Evolutionary conservation across 768 basidiomycete genomes (phyloP), one percentile per base, ranked within the genome.

Genomic region (Boletus barrowsii): DNA sequence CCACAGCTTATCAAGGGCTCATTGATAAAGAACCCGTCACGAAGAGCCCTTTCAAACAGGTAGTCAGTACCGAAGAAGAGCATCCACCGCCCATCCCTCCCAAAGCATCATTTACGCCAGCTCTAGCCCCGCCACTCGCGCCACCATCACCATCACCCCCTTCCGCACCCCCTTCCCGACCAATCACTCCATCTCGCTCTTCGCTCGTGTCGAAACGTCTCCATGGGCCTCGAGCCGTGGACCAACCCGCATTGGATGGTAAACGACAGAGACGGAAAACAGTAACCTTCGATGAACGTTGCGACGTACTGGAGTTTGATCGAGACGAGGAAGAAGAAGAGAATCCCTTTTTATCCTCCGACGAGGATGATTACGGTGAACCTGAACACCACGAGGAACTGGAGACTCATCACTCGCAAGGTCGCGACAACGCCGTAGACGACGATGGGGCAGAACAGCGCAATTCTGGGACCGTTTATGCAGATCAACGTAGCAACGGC

Each of bases 241-340:
- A 75, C 47, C 71, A 73, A 2, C 52, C 58, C 5, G 57, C 58
- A 6, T 48, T 64, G 54, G 62, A 66, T 42, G 60, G 67, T 30
- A 77, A 64, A 62, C 77, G 82, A 20, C 80, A 82, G 61, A 77
- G 82, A 29, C 70, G 87, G 56, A 93, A 91, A 68, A 91, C 83
- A 0, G 92, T 94, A 26, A 88, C 83, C 1, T 94, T 88, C 54
- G 80, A 86, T 66, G 86, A 89, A 57, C 79, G 83, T 11, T 89
- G 87, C 59, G 90, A 93, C 56, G 90, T 94, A 11, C 69, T 92
- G 30, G 90, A 92, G 64, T 91, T 90, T 65, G 86, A 89, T 53
- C 73, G 78, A 18, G 87, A 83, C 13, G 80, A 88, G 44, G 87
- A 82, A 47, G 76, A 77, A 20, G 76, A 76, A 6, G 75, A 75